Evolutionary conservation across 345 rosid genomes (phyloP).

Genomic region (Melaleuca quinquenervia): DNA sequence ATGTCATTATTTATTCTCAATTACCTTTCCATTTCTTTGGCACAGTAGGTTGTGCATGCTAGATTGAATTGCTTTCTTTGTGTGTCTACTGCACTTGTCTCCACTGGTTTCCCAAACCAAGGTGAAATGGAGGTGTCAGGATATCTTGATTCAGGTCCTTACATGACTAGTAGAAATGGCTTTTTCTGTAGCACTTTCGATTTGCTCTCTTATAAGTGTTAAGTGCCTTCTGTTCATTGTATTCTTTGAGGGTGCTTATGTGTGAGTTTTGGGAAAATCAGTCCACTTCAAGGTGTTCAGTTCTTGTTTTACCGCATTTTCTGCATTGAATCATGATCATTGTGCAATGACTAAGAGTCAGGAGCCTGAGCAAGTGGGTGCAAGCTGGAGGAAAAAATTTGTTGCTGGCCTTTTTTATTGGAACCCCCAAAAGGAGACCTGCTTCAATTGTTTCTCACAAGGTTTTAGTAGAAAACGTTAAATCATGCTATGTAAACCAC

Average conservation of each 20-base stretch:
- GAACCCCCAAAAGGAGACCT: neutral
- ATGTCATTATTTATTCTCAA: neutral
- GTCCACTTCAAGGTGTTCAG: neutral
- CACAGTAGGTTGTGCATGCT: neutral
- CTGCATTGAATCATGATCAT: neutral
- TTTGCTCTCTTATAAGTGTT: neutral
- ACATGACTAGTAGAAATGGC: neutral
- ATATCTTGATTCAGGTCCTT: neutral
- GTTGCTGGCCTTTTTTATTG: neutral
- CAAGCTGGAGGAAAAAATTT: neutral
- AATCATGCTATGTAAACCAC: neutral
- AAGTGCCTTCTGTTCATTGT: neutral
- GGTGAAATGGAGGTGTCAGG: neutral
- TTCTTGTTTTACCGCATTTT: neutral
- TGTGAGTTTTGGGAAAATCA: neutral
- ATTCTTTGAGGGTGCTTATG: neutral
- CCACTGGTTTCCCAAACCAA: neutral
- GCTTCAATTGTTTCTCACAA: neutral
- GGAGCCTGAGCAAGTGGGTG: neutral
- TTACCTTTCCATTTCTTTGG: neutral
- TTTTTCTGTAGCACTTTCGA: neutral
- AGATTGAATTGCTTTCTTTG: neutral
- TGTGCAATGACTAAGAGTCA: neutral
- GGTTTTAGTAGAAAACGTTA: neutral
- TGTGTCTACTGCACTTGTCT: neutral